Evolutionary conservation across 108 stramenopile species (phyloP).

Genomic region (Pelagomonas calceolata): DNA sequence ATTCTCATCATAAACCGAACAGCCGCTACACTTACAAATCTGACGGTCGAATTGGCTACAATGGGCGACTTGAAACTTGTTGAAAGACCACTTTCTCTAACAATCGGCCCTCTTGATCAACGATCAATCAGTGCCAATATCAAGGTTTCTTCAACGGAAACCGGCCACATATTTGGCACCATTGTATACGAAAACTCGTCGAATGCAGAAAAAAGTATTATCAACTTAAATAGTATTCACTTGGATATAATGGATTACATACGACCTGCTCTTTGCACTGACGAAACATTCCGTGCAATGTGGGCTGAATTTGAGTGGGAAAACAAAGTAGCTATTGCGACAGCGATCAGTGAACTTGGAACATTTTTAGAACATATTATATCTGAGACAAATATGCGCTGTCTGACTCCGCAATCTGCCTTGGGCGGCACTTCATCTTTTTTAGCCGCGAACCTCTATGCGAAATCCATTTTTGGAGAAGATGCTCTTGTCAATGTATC

Average conservation of each 20-base stretch:
- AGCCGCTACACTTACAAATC: slow-evolving; percentile 81
- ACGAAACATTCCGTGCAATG: slow-evolving; percentile 92
- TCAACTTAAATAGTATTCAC: slow-evolving; percentile 96
- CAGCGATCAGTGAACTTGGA: slow-evolving; percentile 69
- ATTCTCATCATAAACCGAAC: slow-evolving; percentile 96
- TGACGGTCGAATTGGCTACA: slow-evolving; percentile 91
- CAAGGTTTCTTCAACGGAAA: slow-evolving; percentile 97
- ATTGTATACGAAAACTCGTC: slow-evolving; percentile 91
- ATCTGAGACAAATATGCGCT: slow-evolving; percentile 86
- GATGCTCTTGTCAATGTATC: slow-evolving; percentile 97
- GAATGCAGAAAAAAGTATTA: slow-evolving; percentile 80
- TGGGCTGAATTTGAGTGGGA: slow-evolving; percentile 99
- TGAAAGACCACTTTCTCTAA: slow-evolving; percentile 87
- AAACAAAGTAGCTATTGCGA: slow-evolving; percentile 79
- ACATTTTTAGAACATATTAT: slow-evolving; percentile 92
- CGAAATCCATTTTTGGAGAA: slow-evolving; percentile 89
- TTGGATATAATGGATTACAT: slow-evolving; percentile 99
- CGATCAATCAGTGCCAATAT: slow-evolving; percentile 85
- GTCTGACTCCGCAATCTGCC: slow-evolving; percentile 74
- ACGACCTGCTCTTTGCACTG: slow-evolving; percentile 84
- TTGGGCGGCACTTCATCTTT: slow-evolving; percentile 62
- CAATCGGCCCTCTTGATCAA: slow-evolving; percentile 88
- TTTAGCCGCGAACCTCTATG: slow-evolving; percentile 97
- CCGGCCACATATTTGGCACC: slow-evolving; percentile 97
- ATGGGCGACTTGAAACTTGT: slow-evolving; percentile 99